phyloP scores from a whole-genome alignment of 441 rosid genomes.

The Geranium incanum region DNA sequence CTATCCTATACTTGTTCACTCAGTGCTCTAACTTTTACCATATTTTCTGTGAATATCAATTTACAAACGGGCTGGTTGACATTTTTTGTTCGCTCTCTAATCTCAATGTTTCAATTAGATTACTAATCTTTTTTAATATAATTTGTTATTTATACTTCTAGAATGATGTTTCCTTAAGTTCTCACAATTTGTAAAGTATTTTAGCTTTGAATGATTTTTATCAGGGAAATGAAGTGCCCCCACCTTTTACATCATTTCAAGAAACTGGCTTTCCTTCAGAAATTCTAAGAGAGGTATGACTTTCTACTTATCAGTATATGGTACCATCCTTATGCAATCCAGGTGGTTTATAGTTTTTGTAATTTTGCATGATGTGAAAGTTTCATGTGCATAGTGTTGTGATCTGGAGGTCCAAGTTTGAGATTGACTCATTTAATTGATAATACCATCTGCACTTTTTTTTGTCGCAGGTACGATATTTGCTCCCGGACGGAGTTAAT shows the following conservation, averaged over 20 bases:
- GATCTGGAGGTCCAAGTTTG: conserved; percentile 37
- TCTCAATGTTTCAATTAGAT: conserved; percentile 3
- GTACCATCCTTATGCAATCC: conserved; percentile 1
- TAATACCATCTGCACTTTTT: conserved; percentile 53
- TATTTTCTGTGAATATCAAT: background rate
- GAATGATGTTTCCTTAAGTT: background rate
- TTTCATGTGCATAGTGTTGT: conserved; percentile 23
- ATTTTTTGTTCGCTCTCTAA: background rate
- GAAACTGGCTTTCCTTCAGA: conserved; percentile 81
- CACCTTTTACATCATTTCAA: conserved; percentile 72
- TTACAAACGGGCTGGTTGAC: background rate
- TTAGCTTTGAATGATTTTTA: conserved; percentile 6
- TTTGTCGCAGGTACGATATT: conserved; percentile 99
- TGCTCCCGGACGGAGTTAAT: conserved; percentile 98
- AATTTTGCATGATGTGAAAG: conserved; percentile 19
- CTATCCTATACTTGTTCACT: background rate
- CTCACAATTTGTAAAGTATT: background rate
- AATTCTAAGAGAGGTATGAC: conserved; percentile 29
- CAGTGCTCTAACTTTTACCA: background rate
- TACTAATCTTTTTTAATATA: background rate
- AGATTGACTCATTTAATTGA: conserved; percentile 36
- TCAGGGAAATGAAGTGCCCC: conserved; percentile 76
- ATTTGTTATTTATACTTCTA: background rate
- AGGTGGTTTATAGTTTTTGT: conserved; percentile 14
- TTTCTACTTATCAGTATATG: background rate